Conservation (phyloP, 2,329 filamentous ascomycete genomes). For the Gyromitra esculenta region DNA sequence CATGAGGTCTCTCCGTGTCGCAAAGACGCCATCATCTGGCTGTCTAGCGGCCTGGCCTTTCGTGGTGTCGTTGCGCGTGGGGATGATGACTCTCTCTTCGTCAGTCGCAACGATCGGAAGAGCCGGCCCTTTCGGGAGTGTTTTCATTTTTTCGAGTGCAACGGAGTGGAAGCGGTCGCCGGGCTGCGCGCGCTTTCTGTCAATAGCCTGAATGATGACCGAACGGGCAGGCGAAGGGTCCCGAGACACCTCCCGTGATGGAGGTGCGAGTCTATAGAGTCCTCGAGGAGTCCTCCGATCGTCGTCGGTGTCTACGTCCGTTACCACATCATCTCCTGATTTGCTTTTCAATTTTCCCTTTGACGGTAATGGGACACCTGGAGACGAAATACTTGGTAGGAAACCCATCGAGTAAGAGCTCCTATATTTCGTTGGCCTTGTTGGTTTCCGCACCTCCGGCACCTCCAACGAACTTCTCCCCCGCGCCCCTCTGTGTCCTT, state of each 20-base stretch:
- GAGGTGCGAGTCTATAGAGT: slow-evolving; percentile 29
- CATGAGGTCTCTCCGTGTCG: slow-evolving; percentile 40
- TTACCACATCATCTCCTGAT: slow-evolving; percentile 13
- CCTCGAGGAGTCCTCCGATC: slow-evolving; percentile 29
- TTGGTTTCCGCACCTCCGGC: slow-evolving; percentile 20
- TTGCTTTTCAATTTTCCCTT: slow-evolving; percentile 22
- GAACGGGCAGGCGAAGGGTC: slow-evolving; percentile 45
- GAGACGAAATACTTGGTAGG: slow-evolving; percentile 30
- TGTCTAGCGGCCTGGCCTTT: background rate
- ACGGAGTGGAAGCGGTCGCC: slow-evolving; percentile 13
- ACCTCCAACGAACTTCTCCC: slow-evolving; percentile 44
- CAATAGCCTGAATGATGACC: slow-evolving; percentile 24
- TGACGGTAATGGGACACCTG: slow-evolving; percentile 7
- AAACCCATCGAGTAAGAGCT: slow-evolving; percentile 23
- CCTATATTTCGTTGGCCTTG: slow-evolving; percentile 18
- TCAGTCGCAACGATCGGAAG: slow-evolving; percentile 17
- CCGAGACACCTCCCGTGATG: slow-evolving; percentile 19
- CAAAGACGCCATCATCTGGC: background rate
- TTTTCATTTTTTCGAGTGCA: slow-evolving; percentile 10
- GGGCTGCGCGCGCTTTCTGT: slow-evolving; percentile 4
- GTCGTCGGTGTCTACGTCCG: slow-evolving; percentile 41
- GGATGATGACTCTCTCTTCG: slow-evolving; percentile 16
- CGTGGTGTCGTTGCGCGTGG: background rate
- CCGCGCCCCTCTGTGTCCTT: slow-evolving; percentile 22
- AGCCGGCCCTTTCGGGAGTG: slow-evolving; percentile 20